Conservation (phyloP, 306 rosid genomes). For the Ormosia emarginata region DNA sequence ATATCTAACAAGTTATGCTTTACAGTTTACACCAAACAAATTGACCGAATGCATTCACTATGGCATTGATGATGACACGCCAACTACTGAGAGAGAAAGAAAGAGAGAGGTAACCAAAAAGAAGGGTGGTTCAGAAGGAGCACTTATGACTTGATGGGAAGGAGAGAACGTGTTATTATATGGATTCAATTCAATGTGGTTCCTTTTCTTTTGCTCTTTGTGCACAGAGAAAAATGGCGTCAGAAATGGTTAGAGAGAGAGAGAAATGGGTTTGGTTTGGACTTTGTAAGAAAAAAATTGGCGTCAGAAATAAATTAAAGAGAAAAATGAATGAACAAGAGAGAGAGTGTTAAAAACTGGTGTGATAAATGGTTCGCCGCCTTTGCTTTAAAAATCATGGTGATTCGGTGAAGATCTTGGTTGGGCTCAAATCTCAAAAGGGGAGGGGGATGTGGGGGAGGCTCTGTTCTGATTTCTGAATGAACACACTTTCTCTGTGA, state of each 20-base stretch:
- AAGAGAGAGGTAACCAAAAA: background rate
- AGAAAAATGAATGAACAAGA: conserved; percentile 20
- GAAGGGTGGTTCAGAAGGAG: background rate
- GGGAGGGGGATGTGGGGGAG: background rate
- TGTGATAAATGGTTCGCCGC: conserved; percentile 68
- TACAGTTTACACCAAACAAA: too few relatives aligned
- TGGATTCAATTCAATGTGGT: background rate
- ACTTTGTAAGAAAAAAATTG: background rate
- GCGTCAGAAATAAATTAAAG: background rate
- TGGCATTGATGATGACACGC: conserved; percentile 39
- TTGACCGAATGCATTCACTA: conserved; percentile 29
- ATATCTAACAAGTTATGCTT: too few relatives aligned
- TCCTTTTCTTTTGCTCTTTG: background rate
- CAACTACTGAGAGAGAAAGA: background rate
- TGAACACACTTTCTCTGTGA: background rate
- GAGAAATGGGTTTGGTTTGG: background rate
- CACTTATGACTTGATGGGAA: background rate
- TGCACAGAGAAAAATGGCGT: conserved; percentile 17
- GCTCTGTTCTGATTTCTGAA: background rate
- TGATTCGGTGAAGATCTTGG: conserved; percentile 59
- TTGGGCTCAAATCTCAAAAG: conserved; percentile 68
- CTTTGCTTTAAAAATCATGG: conserved; percentile 48
- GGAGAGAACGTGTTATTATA: conserved; percentile 17
- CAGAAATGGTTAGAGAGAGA: background rate
- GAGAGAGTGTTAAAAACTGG: background rate